A percentile compares a stretch with the other conserved stretches of the same genome.
Conservation (phyloP, 495 filamentous ascomycete species). For the Aspergillus nanangensis region DNA sequence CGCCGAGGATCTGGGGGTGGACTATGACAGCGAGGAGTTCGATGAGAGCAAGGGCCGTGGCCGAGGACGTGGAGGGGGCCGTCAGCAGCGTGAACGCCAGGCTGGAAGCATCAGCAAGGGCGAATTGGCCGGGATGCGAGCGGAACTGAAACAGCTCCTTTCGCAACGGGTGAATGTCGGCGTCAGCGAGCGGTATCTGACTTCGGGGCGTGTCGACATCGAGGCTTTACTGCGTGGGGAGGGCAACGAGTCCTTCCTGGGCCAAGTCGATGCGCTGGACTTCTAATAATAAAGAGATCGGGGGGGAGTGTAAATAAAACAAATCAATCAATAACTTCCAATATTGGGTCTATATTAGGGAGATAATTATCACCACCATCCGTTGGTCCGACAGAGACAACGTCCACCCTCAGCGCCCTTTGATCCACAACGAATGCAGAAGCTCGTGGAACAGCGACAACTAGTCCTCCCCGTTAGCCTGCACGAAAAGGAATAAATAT, state of each 20-base stretch:
- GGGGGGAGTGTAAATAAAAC: too few species aligned
- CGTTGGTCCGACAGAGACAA: too few species aligned
- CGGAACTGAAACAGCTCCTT: conserved; percentile 50
- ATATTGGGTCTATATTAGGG: too few species aligned
- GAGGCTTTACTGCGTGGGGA: conserved; percentile 68
- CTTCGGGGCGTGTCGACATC: conserved; percentile 74
- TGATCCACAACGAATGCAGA: neutral
- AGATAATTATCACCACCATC: too few species aligned
- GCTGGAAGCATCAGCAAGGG: conserved; percentile 62
- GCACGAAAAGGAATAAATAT: neutral
- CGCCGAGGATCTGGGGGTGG: conserved; percentile 90
- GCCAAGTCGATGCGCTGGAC: conserved; percentile 50
- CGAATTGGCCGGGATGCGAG: conserved; percentile 53
- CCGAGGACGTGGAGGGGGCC: conserved; percentile 62
- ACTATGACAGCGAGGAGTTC: conserved; percentile 86
- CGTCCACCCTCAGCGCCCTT: too few species aligned
- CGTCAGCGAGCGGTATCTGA: conserved; percentile 87
- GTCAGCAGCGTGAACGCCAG: conserved; percentile 71
- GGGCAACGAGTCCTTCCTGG: conserved; percentile 56
- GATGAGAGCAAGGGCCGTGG: conserved; percentile 58
- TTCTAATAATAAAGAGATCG: conserved; percentile 27
- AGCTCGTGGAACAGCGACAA: neutral
- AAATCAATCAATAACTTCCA: neutral
- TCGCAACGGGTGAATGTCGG: conserved; percentile 79
- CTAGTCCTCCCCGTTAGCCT: neutral